A percentile compares a stretch with the other conserved stretches of the same genome.
Evolutionary conservation across 805 yeast genomes (phyloP).

Genomic region (Candida germanica): DNA sequence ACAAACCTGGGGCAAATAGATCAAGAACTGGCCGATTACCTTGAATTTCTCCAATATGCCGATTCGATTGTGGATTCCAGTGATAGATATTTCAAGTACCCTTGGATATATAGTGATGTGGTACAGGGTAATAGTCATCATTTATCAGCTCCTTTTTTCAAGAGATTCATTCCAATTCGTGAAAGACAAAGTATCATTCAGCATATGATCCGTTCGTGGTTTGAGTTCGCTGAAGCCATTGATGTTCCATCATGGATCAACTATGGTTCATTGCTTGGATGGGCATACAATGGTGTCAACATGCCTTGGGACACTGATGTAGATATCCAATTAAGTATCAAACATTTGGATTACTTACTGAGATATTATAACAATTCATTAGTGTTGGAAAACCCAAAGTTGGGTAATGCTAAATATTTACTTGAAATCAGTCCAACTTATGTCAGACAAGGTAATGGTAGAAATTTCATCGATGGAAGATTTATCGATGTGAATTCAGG

Average conservation of each 20-base stretch:
- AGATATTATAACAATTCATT: conserved; percentile 21
- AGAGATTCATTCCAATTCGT: conserved; percentile 29
- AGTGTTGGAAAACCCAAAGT: conserved; percentile 27
- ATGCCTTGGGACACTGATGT: conserved; percentile 34
- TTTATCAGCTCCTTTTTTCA: conserved; percentile 36
- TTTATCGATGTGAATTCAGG: conserved; percentile 39
- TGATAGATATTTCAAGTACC: conserved; percentile 36
- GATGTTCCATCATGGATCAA: conserved; percentile 28
- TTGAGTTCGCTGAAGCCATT: conserved; percentile 31
- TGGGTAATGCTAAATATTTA: conserved; percentile 26
- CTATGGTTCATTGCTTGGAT: conserved; percentile 27
- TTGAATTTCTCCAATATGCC: conserved; percentile 28
- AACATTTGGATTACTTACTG: conserved; percentile 22
- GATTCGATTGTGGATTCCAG: conserved; percentile 20
- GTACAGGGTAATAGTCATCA: conserved; percentile 32
- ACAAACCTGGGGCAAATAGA: conserved; percentile 13
- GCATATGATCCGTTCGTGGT: conserved; percentile 37
- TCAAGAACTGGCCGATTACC: conserved; percentile 20
- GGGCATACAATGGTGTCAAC: conserved; percentile 30
- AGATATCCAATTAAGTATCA: conserved; percentile 27
- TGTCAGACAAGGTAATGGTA: conserved; percentile 41
- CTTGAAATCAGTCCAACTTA: conserved; percentile 26
- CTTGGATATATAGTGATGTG: conserved; percentile 37
- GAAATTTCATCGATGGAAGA: conserved; percentile 35
- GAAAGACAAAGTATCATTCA: conserved; percentile 38